These are phyloP conservation scores for Amanita polypyramis DNA, from an alignment of 768 basidiomycete genomes.

Conservation along the genomic window DNA sequence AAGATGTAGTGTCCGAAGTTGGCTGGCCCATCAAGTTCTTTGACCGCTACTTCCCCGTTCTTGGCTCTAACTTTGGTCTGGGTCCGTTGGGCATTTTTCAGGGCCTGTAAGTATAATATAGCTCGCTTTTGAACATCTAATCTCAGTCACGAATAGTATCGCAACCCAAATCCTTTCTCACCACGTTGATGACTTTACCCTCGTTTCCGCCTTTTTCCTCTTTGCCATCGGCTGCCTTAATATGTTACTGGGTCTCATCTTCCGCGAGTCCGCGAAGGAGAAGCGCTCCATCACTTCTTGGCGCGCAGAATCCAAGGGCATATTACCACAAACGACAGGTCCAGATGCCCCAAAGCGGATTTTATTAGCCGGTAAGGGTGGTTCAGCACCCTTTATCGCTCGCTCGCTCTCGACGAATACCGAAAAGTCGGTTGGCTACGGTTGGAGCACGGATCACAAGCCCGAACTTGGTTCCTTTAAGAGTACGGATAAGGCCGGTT, in stretches of 20 bases:
- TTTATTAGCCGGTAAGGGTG: neutral
- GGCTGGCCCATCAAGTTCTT: constrained; percentile 76
- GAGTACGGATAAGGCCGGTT: constrained; percentile 32
- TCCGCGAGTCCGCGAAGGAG: constrained; percentile 55
- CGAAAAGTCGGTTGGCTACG: constrained; percentile 7
- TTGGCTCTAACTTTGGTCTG: constrained; percentile 79
- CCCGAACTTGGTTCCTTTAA: constrained; percentile 16
- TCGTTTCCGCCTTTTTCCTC: constrained; percentile 80
- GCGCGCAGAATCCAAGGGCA: constrained; percentile 46
- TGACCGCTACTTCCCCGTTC: constrained; percentile 81
- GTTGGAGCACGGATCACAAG: neutral
- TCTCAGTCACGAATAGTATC: constrained; percentile 27
- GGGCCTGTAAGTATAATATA: constrained; percentile 45
- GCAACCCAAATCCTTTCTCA: constrained; percentile 66
- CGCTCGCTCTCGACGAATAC: constrained; percentile 1
- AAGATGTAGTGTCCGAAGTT: constrained; percentile 50
- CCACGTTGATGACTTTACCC: constrained; percentile 73
- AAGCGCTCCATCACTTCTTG: constrained; percentile 60
- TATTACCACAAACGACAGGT: constrained; percentile 30
- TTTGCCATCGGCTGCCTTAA: constrained; percentile 79
- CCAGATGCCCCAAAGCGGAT: constrained; percentile 7
- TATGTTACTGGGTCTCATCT: constrained; percentile 72
- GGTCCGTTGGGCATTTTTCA: constrained; percentile 86
- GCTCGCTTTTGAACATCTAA: neutral
- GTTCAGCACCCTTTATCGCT: constrained; percentile 4